Evolutionary conservation across 352 stramenopile genomes (phyloP), one percentile per base, ranked within the genome.

Genomic region (Plasmopara muralis): DNA sequence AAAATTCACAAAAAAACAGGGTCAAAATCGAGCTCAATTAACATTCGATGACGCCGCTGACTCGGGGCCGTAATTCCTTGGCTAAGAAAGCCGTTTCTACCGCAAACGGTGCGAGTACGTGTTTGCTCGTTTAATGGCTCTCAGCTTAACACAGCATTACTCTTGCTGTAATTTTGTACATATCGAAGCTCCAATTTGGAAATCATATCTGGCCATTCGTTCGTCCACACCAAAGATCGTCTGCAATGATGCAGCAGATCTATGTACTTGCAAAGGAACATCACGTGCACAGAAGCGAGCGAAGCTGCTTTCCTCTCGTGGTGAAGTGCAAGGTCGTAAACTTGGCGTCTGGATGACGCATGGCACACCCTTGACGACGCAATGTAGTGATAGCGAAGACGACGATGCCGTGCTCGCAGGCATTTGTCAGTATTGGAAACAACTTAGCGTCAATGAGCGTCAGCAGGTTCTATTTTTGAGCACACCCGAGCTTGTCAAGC

Each of bases 391-490:
- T 45, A 25, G 28, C 54, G 46, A 64, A 20, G 60, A 67, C 34
- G 49, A 45, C 4, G 43, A 39, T 31, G 28, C 28, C 3, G 64
- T 67, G 46, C 33, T 66, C 13, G 52, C 46, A 29, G 73, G 61
- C 33, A 55, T 91, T 31, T 70, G 70, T 8, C 40, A 62, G 0
- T 93, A 87, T 56, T 93, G 83, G 83, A 67, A 87, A 18, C 60
- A 70, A 9, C 68, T 93, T 37, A 81, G 55, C 15, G 63, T 72
- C 16, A 72, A 58, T 7, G 83, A 89, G 41, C 74, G 83, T 5
- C 77, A 87, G 35, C 79, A 89, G 44, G 70, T 90, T 37, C 61
- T 93, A 41, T 88, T 90, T 47, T 58, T 93, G 53, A 79, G 90
- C 52, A 74, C 89, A 0, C 72, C 83, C 0, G 83, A 93, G 15